Evolutionary conservation across 2,329 filamentous ascomycete species (phyloP).

Genomic region (Colletotrichum lindemuthianum): DNA sequence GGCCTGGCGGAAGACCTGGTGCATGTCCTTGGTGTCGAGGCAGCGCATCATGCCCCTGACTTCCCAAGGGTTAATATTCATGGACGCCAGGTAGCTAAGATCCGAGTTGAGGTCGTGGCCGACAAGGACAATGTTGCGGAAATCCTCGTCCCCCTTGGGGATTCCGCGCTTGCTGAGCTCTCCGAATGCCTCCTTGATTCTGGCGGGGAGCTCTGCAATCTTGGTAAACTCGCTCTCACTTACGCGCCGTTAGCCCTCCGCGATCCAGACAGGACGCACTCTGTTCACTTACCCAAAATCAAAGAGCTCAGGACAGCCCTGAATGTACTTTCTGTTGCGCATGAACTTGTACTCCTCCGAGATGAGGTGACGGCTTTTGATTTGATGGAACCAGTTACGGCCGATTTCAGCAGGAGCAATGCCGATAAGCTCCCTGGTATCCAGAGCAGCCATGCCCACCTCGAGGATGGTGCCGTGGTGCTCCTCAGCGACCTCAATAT

Average conservation of each 20-base stretch:
- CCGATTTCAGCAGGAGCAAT: conserved; percentile 70
- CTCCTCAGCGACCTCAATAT: conserved; percentile 84
- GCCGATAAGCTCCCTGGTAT: conserved; percentile 67
- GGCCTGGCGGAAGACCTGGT: conserved; percentile 68
- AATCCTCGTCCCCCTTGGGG: conserved; percentile 3
- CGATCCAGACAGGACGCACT: too few relatives aligned
- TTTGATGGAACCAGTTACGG: conserved; percentile 71
- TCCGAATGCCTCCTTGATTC: conserved; percentile 51
- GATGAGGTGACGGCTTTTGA: conserved; percentile 80
- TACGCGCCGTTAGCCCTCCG: too few relatives aligned
- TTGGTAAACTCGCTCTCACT: conserved; percentile 53
- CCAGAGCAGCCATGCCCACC: conserved; percentile 83
- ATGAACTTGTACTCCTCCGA: conserved; percentile 75
- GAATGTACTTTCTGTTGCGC: conserved; percentile 74
- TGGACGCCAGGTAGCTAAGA: conserved; percentile 57
- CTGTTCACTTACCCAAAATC: conserved; percentile 73
- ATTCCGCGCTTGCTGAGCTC: conserved; percentile 21
- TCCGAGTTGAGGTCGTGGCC: conserved; percentile 77
- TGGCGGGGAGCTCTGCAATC: conserved; percentile 44
- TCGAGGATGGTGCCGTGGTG: conserved; percentile 78
- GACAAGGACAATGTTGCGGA: conserved; percentile 73
- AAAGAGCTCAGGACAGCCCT: conserved; percentile 78
- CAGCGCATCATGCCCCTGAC: conserved; percentile 67
- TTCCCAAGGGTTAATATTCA: conserved; percentile 68
- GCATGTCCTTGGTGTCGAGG: conserved; percentile 79